Evolutionary conservation across 2,329 filamentous ascomycete species (phyloP), one percentile per base, ranked within the genome.

Genomic region (Zarea fungicola): DNA sequence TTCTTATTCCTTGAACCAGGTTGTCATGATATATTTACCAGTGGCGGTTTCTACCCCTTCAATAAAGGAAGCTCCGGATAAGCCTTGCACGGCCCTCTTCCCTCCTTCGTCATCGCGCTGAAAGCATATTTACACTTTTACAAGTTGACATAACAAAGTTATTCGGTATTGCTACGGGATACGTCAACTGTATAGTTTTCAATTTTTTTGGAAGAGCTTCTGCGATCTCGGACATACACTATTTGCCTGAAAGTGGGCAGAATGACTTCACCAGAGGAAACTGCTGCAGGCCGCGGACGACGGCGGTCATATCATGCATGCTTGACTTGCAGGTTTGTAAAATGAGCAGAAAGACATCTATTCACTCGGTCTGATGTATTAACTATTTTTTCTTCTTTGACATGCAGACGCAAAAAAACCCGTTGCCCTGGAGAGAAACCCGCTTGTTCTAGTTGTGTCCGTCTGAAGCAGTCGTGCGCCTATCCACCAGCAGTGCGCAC

Each of bases 401-500:
- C n/a, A 14, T 21, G 21, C 39, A 53, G 50, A 16, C 19, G 41
- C 31, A 76, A 77, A 56, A 77, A 77, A 57, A 75, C 70, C 3
- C 68, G 74, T 28, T 77, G 74, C 56, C 74, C 74, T 0, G 74
- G 72, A 6, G 74, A 77, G 58, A 74, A 71, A 55, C 74, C 74
- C 5, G 65, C 70, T 1, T 77, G 74, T 50, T 77, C 74, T 9
- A 75, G 72, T 55, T 77, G 74, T 55, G 62, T 70, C 10, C 70
- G 74, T 14, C 63, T 77, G 8, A 69, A 68, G 42, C 74, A 77
- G 58, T 55, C 67, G 34, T 76, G 74, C 55, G 67, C 70, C 10
- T 76, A 76, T 57, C 62, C 71, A 14, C 58, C 63, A 4, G 62
- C 63, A 13, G 56, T 62, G 48, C 67, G 65, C 43, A 64, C 67